Evolutionary conservation across 2,329 filamentous ascomycete species (phyloP), one percentile per base, ranked within the genome.

Genomic region (Sporothrix globosa): DNA sequence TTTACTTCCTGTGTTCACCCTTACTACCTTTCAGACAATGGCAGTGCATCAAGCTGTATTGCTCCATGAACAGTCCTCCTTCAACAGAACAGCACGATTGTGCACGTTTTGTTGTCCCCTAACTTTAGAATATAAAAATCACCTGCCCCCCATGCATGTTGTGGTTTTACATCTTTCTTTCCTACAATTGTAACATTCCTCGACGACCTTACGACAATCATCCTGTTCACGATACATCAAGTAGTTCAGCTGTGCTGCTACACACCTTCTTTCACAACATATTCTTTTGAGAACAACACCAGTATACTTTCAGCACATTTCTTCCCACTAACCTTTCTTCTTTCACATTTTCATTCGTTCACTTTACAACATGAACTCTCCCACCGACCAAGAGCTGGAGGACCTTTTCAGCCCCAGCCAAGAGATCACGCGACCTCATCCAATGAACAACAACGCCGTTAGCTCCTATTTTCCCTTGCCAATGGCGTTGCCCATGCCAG

Each of bases 161-260:
- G 11, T 7, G 30, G n/a, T 56, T 67, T 68, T 67, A 70, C 34
- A 14, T 39, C 19, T 56, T 48, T 30, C 30, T 30, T 68, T 60
- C 14, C 52, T 30, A 46, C 39, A 46, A n/a, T 27, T 27, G 34
- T n/a, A 63, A 13, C 27, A 63, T 39, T 19, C 58, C 14, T 21
- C 58, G 19, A 17, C 39, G 3, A 63, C 58, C 21, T 44, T 17
- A 44, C 41, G 5, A 44, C 41, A 17, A 13, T 21, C 39, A 17
- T 17, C 3, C 13, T 27, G 14, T 27, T 27, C 39, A 34, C 41
- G n/a, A 39, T 50, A 46, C 52, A 69, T 21, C 66, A 63, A 52
- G 70, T 73, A 69, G 66, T 68, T 54, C 72, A 72, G 70, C 70
- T 63, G 72, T 72, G 71, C 72, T 73, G 70, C 67, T 70, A 72